Percentiles rank a stretch among this genome's conserved stretches.
Evolutionary conservation across 345 rosid species (phyloP).

Genomic region (Salix dunnii): DNA sequence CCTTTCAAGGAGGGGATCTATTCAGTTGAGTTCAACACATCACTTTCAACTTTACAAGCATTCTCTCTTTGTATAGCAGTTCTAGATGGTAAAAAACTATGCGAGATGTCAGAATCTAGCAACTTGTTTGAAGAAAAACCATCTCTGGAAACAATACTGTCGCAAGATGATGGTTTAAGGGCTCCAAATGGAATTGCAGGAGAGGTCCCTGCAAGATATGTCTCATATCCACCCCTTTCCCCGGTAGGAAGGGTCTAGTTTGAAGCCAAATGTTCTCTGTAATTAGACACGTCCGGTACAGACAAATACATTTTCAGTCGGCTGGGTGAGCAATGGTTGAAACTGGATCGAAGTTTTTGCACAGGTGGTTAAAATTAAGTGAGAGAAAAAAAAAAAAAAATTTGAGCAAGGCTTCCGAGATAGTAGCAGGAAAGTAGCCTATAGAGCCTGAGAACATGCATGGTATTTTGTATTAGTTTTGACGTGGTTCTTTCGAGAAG

Average conservation of each 20-base stretch:
- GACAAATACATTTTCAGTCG: conserved; percentile 18
- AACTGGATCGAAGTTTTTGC: conserved; percentile 8
- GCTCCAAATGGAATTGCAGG: conserved; percentile 36
- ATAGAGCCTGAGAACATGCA: conserved; percentile 4
- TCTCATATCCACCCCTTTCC: conserved; percentile 63
- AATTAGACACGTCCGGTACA: conserved; percentile 15
- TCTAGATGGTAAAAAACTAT: conserved; percentile 49
- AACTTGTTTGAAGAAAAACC: conserved; percentile 12
- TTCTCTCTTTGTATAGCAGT: conserved; percentile 73
- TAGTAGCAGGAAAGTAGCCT: background rate
- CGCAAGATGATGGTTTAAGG: conserved; percentile 15
- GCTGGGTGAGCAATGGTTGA: conserved; percentile 7
- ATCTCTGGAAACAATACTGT: conserved; percentile 9
- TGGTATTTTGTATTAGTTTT: conserved; percentile 17
- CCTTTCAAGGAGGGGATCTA: conserved; percentile 71
- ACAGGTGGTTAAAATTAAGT: background rate
- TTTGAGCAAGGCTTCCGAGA: conserved; percentile 6
- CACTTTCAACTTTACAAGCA: conserved; percentile 72
- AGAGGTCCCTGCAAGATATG: conserved; percentile 48
- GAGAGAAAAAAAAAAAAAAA: conserved; percentile 7
- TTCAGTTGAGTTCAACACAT: conserved; percentile 77
- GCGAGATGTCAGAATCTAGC: conserved; percentile 9
- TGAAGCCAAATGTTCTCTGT: conserved; percentile 14
- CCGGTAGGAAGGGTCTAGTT: conserved; percentile 72
- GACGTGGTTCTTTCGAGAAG: background rate